Conservation (phyloP, 805 yeast species). For the Candida saitoana region DNA sequence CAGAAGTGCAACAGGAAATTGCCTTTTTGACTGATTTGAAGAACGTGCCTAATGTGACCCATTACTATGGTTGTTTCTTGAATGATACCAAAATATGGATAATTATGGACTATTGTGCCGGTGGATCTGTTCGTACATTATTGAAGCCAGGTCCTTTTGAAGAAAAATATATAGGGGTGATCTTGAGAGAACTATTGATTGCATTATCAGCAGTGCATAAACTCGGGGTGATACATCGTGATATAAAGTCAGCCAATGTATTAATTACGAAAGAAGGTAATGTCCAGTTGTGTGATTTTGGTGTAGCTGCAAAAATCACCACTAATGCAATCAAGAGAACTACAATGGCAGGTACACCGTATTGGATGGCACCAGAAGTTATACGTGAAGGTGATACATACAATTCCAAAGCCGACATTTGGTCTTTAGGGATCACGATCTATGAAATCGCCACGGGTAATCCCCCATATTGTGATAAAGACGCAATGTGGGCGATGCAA, state of each 20-base stretch:
- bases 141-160: conserved; percentile 84
- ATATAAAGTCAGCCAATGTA: conserved; percentile 94
- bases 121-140: conserved; percentile 87
- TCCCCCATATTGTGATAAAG: conserved; percentile 96
- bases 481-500: conserved; percentile 92
- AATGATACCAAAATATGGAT: conserved; percentile 94
- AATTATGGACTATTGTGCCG: conserved; percentile 96
- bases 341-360: conserved; percentile 94
- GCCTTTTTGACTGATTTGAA: conserved; percentile 79
- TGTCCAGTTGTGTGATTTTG: conserved; percentile 93
- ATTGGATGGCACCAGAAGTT: conserved; percentile 99
- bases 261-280: conserved; percentile 83
- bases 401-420: conserved; percentile 90
- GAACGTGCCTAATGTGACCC: conserved; percentile 86
- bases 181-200: conserved; percentile 72
- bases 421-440: conserved; percentile 94
- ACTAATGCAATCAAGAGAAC: conserved; percentile 73
- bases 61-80: conserved; percentile 83
- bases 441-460: conserved; percentile 95
- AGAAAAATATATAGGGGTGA: conserved; percentile 78
- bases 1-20: conserved; percentile 90
- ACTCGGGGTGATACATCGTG: conserved; percentile 92
- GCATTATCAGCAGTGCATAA: conserved; percentile 82
- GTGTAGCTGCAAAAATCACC: conserved; percentile 93
- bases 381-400: conserved; percentile 85